Evolutionary conservation across 257 asterid genomes (phyloP).

Genomic region (Asclepias syriaca): DNA sequence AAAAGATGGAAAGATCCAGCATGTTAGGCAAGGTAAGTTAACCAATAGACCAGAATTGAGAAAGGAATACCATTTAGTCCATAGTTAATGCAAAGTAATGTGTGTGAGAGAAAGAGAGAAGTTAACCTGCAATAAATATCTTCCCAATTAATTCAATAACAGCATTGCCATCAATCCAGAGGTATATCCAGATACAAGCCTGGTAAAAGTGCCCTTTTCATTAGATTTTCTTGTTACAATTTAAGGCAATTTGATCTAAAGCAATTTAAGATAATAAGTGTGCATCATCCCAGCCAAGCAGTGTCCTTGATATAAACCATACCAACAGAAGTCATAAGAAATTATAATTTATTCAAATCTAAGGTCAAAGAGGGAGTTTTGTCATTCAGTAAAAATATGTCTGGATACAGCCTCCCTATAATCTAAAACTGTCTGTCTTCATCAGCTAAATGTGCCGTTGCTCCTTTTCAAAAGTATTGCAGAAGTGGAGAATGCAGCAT

Average conservation of each 20-base stretch:
- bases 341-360: not conserved
- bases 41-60: not conserved
- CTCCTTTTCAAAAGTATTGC: not conserved
- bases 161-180: slow-evolving; percentile 69
- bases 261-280: not conserved
- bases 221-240: slow-evolving; percentile 11
- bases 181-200: slow-evolving; percentile 75
- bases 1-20: slow-evolving; percentile 28
- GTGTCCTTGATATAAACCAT: not conserved
- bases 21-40: slow-evolving; percentile 18
- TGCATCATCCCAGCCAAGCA: not conserved
- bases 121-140: slow-evolving; percentile 82
- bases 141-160: slow-evolving; percentile 63
- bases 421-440: not conserved
- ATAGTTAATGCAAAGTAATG: slow-evolving; percentile 6
- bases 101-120: slow-evolving; percentile 3
- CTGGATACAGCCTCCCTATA: not conserved
- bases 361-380: not conserved
- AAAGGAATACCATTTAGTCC: slow-evolving; percentile 14
- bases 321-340: not conserved
- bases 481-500: slow-evolving; percentile 4
- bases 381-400: not conserved
- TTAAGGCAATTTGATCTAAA: not conserved
- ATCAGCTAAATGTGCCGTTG: not conserved
- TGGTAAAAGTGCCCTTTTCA: slow-evolving; percentile 27